Percentiles rank a stretch among this genome's conserved stretches.
These are phyloP conservation scores for Russula vinacea DNA, from an alignment of 768 basidiomycete genomes.

Conservation along the genomic window DNA sequence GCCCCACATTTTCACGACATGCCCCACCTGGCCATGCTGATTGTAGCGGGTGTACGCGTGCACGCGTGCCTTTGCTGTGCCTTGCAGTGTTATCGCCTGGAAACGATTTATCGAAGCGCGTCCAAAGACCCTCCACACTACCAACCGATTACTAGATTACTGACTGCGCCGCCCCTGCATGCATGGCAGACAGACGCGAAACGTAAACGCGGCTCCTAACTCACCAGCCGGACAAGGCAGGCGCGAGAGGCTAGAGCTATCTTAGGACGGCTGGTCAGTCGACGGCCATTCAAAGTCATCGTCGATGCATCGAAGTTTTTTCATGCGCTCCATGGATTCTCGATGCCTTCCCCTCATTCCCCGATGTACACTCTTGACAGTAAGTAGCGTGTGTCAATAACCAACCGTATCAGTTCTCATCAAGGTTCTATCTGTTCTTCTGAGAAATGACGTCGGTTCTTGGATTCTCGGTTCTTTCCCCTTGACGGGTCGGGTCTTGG, in stretches of 20 bases:
- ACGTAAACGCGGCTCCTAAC: conserved; percentile 10
- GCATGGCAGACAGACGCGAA: neutral
- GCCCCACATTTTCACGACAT: no score
- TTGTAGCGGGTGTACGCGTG: no score
- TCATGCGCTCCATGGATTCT: neutral
- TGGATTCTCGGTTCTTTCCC: neutral
- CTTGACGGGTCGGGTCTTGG: neutral
- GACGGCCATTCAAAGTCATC: neutral
- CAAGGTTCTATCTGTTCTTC: no score
- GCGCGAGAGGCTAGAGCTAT: no score
- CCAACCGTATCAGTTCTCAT: neutral
- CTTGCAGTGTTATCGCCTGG: no score
- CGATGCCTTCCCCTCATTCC: neutral
- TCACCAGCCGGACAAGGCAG: neutral
- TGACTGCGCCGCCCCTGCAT: no score
- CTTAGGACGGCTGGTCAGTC: neutral
- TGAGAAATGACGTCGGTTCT: neutral
- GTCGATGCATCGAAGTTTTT: conserved; percentile 8
- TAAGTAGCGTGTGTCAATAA: neutral
- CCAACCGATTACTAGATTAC: no score
- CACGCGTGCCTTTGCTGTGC: no score
- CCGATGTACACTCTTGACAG: neutral
- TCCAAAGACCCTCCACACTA: no score
- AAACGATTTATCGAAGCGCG: no score
- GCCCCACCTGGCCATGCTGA: no score